A percentile compares a stretch with the other conserved stretches of the same genome.
Evolutionary conservation across 306 rosid species (phyloP).

Genomic region (Vicia sativa): DNA sequence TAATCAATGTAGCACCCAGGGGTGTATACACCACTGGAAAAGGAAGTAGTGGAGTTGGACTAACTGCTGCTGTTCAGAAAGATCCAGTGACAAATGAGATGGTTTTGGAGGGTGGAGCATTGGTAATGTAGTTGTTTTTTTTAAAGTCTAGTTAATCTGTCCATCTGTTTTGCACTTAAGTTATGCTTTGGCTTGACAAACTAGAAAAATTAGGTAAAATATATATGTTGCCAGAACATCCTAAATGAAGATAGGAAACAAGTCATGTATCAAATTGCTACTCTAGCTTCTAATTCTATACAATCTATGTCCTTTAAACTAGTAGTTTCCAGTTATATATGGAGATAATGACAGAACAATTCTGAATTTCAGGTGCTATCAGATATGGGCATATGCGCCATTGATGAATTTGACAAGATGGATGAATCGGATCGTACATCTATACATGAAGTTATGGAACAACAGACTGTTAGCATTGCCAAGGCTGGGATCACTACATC

Average conservation of each 20-base stretch:
- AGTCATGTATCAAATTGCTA: conserved; percentile 18
- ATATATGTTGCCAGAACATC: conserved; percentile 8
- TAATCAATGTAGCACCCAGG: conserved; percentile 93
- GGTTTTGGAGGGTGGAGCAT: conserved; percentile 99
- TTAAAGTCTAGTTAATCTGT: conserved; percentile 24
- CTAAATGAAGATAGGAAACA: conserved; percentile 22
- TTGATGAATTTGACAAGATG: conserved; percentile 98
- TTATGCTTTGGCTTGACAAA: conserved; percentile 15
- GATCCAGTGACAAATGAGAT: conserved; percentile 98
- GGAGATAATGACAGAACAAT: conserved; percentile 31
- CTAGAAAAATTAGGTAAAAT: conserved; percentile 15
- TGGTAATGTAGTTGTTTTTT: conserved; percentile 63
- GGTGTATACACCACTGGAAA: conserved; percentile 96
- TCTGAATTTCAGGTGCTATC: conserved; percentile 76
- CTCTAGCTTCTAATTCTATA: not conserved
- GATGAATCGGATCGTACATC: conserved; percentile 98
- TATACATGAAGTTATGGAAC: conserved; percentile 99
- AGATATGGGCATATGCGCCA: conserved; percentile 99
- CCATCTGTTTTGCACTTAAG: conserved; percentile 10
- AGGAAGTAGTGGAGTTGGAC: conserved; percentile 99
- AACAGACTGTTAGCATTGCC: conserved; percentile 99
- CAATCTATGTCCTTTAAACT: conserved; percentile 28
- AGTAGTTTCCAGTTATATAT: conserved; percentile 31
- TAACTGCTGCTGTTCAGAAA: conserved; percentile 99
- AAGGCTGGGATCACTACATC: conserved; percentile 99